phyloP scores from a whole-genome alignment of 2,329 filamentous ascomycete species.

The Fusarium sp. region DNA sequence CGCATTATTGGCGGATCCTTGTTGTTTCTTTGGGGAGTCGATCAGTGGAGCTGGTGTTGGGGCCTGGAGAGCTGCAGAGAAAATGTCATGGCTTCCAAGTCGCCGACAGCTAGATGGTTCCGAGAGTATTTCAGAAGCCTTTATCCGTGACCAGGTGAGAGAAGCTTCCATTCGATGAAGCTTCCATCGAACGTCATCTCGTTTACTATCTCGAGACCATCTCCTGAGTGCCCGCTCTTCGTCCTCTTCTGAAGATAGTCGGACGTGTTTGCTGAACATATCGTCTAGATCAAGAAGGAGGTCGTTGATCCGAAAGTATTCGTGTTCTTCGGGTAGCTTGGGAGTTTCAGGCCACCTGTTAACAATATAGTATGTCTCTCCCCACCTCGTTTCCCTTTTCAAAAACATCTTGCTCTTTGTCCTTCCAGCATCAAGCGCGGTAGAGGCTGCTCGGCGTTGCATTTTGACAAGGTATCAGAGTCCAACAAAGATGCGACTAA shows the following conservation, averaged over 20 bases:
- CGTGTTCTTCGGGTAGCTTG: constrained; percentile 19
- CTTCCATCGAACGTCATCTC: constrained; percentile 37
- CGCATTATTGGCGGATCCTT: constrained; percentile 2
- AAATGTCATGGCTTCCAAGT: constrained; percentile 54
- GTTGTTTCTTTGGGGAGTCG: constrained; percentile 10
- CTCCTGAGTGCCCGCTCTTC: constrained; percentile 45
- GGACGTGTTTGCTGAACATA: constrained; percentile 55
- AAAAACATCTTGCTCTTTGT: constrained; percentile 39
- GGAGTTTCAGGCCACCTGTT: constrained; percentile 25
- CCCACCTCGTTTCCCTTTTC: constrained; percentile 25
- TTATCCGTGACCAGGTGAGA: constrained; percentile 40
- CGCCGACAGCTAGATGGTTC: constrained; percentile 48
- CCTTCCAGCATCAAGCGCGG: neutral
- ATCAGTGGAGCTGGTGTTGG: constrained; percentile 23
- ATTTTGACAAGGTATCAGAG: constrained; percentile 19
- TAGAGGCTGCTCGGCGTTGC: constrained; percentile 18
- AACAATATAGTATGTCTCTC: constrained; percentile 42
- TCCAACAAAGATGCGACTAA: neutral
- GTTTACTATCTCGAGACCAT: constrained; percentile 43
- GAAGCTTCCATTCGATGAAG: constrained; percentile 45
- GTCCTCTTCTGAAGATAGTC: constrained; percentile 50
- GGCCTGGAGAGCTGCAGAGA: constrained; percentile 51
- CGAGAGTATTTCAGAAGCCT: constrained; percentile 37
- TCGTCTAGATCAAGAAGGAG: constrained; percentile 64
- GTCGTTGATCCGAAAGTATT: constrained; percentile 53